Evolutionary conservation across 2,329 filamentous ascomycete genomes (phyloP), one percentile per base, ranked within the genome.

Genomic region (Aspergillus piperis): DNA sequence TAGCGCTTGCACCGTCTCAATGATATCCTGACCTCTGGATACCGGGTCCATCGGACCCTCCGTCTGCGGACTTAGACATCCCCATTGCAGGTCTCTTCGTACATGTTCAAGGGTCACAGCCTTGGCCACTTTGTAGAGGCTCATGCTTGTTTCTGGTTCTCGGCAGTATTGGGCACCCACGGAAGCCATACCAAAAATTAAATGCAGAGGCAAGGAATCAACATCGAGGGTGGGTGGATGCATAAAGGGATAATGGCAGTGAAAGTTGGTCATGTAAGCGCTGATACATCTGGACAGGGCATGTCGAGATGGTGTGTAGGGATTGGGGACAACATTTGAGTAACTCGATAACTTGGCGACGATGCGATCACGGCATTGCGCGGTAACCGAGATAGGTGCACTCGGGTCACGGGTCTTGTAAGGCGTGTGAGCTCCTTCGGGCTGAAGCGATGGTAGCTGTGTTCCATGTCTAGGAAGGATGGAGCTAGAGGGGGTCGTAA

Each of bases 191-290:
- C 71, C 67, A 2, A 73, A 52, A 15, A 75, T 68, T 1, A 73
- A 54, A 6, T 68, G 70, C 10, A 70, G 38, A 3, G 68, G 64
- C 49, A 70, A 61, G 0, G 59, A 32, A 4, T 75, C 70, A 6
- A 71, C 62, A 51, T 71, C 57, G 8, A 74, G 48, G 3, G 72
- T 74, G 1, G 72, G 70, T n/a, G 71, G 68, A 52, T 75, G 72
- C 42, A 74, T 56, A 27, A 74, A 67, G 0, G 72, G 72, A 32
- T 74, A 74, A 51, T 74, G 72, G 15, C 73, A 70, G 32, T 75
- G 72, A 27, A 66, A 75, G 1, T 72, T 72, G 2, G 65, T 73
- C 7, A 75, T 56, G 58, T 75, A 74, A 1, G 72, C 72, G 1
- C 71, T 73, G 13, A 75, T 54, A 56, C 71, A 75, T 21, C 72